Evolutionary conservation across 2,329 filamentous ascomycete genomes (phyloP).

Genomic region (Calonectria pseudoreteaudii): DNA sequence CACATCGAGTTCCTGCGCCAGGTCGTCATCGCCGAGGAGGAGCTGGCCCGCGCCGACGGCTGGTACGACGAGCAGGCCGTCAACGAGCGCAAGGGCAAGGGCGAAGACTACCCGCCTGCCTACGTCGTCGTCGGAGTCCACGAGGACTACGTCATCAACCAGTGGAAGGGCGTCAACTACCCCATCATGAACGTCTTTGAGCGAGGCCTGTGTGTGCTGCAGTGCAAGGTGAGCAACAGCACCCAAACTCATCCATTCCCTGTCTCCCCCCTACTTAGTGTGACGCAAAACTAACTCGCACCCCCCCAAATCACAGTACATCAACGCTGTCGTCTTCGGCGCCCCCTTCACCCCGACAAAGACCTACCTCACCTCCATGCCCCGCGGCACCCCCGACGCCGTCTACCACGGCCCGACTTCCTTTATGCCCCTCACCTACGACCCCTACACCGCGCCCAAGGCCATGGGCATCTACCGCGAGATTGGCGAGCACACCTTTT

Average conservation of each 20-base stretch:
- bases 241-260: background rate
- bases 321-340: slow-evolving; percentile 88
- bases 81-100: slow-evolving; percentile 72
- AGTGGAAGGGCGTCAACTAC: slow-evolving; percentile 97
- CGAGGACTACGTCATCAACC: slow-evolving; percentile 94
- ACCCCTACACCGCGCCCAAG: slow-evolving; percentile 85
- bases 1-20: slow-evolving; percentile 94
- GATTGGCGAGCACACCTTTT: slow-evolving; percentile 81
- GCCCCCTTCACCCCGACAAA: slow-evolving; percentile 89
- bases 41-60: slow-evolving; percentile 72
- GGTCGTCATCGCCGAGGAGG: slow-evolving; percentile 80
- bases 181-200: slow-evolving; percentile 99
- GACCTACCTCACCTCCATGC: slow-evolving; percentile 80
- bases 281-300: slow-evolving; percentile 25
- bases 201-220: slow-evolving; percentile 92
- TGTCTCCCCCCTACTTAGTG: no score
- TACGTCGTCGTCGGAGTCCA: slow-evolving; percentile 96
- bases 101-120: slow-evolving; percentile 81
- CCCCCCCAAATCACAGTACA: slow-evolving; percentile 67
- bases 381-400: slow-evolving; percentile 78
- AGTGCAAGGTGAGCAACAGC: slow-evolving; percentile 79
- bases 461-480: slow-evolving; percentile 86
- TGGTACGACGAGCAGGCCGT: slow-evolving; percentile 79
- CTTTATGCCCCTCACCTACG: slow-evolving; percentile 85
- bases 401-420: slow-evolving; percentile 98